These are phyloP conservation scores for Plasmodium fragile DNA, from an alignment of 169 alveolate species.

Conservation along the genomic window DNA sequence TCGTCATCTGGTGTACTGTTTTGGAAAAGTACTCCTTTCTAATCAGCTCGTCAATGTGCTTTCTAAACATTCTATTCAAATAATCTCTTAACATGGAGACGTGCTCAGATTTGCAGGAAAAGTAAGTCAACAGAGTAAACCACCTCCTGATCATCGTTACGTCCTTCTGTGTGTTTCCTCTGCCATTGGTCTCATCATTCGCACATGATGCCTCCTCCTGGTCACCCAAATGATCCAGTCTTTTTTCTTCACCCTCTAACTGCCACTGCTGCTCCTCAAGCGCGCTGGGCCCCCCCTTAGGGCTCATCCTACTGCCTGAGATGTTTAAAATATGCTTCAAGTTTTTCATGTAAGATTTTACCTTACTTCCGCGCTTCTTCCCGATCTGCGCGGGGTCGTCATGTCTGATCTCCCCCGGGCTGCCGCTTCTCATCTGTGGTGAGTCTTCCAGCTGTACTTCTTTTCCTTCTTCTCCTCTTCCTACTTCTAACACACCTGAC, in stretches of 20 bases:
- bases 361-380: slow-evolving; percentile 20
- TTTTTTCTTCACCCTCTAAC: neutral
- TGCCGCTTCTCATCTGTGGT: neutral
- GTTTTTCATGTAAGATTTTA: slow-evolving; percentile 48
- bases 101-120: slow-evolving; percentile 19
- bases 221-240: neutral
- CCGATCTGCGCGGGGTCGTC: neutral
- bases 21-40: slow-evolving; percentile 20
- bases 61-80: slow-evolving; percentile 58
- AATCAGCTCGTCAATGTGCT: slow-evolving; percentile 44
- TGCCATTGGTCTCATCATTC: neutral
- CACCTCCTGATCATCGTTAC: slow-evolving; percentile 44
- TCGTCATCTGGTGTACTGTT: slow-evolving; percentile 46
- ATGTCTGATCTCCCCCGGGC: neutral
- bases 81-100: slow-evolving; percentile 44
- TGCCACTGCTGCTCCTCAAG: neutral
- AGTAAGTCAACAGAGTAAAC: slow-evolving; percentile 7
- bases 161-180: neutral
- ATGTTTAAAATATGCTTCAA: slow-evolving; percentile 38
- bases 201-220: neutral
- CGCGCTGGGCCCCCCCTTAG: neutral
- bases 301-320: neutral
- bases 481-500: neutral
- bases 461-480: neutral
- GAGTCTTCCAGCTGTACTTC: neutral